Evolutionary conservation across 306 rosid species (phyloP).

Genomic region (Macrotyloma uniflorum): DNA sequence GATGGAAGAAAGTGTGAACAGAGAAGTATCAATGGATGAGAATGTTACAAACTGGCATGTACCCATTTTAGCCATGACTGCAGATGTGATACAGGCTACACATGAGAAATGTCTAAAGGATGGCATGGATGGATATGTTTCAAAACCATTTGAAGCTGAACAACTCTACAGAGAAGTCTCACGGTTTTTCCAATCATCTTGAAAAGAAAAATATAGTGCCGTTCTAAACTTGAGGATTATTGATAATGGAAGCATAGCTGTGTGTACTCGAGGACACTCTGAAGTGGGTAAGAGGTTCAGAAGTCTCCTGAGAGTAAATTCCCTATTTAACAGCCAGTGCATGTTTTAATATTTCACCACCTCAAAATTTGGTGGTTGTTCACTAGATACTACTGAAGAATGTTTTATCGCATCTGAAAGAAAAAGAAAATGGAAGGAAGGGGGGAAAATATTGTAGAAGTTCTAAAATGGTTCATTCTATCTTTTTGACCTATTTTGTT

Average conservation of each 20-base stretch:
- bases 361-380: neutral
- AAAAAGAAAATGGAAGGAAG: neutral
- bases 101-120: slow-evolving; percentile 68
- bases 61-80: slow-evolving; percentile 96
- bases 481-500: slow-evolving; percentile 30
- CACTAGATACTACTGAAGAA: slow-evolving; percentile 15
- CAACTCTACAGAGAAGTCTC: slow-evolving; percentile 92
- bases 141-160: slow-evolving; percentile 96
- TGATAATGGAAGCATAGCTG: slow-evolving; percentile 35
- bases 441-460: slow-evolving; percentile 1
- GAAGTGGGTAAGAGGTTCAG: slow-evolving; percentile 43
- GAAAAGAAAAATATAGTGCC: slow-evolving; percentile 45
- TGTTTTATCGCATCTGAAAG: neutral
- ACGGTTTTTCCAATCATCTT: slow-evolving; percentile 56
- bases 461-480: slow-evolving; percentile 25
- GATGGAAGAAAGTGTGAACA: slow-evolving; percentile 51
- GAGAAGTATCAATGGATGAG: slow-evolving; percentile 52
- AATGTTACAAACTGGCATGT: slow-evolving; percentile 56
- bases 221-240: slow-evolving; percentile 32
- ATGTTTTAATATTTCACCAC: slow-evolving; percentile 3
- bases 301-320: slow-evolving; percentile 63
- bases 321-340: slow-evolving; percentile 15
- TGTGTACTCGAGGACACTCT: slow-evolving; percentile 40
- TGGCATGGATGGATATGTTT: slow-evolving; percentile 97
- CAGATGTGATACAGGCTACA: slow-evolving; percentile 95